Percentiles rank a stretch among this genome's conserved stretches.
These are phyloP conservation scores for Kwoniella newhampshirensis DNA, from an alignment of 768 basidiomycete genomes.

Conservation along the genomic window DNA sequence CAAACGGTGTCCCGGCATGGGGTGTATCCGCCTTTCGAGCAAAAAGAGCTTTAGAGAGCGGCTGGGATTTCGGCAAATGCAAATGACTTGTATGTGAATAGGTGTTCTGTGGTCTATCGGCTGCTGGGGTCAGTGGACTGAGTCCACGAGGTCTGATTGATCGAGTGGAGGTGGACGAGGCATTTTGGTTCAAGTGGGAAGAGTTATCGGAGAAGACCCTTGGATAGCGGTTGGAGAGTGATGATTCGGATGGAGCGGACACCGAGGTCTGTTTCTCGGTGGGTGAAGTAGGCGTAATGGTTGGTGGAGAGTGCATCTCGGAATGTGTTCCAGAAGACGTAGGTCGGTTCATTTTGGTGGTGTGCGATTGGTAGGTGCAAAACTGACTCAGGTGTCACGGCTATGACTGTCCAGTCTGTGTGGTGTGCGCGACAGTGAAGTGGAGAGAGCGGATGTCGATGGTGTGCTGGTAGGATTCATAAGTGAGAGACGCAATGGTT, in stretches of 20 bases:
- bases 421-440: too few species aligned
- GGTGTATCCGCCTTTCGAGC: slow-evolving; percentile 26
- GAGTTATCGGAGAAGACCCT: slow-evolving; percentile 10
- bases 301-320: slow-evolving; percentile 7
- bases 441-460: slow-evolving; percentile 2
- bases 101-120: not conserved
- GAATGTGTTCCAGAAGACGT: too few species aligned
- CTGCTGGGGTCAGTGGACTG: slow-evolving; percentile 1
- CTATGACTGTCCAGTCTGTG: too few species aligned
- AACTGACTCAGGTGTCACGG: too few species aligned
- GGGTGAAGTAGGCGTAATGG: not conserved
- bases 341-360: too few species aligned
- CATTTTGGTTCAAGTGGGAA: not conserved
- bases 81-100: not conserved
- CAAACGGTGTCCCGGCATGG: slow-evolving; percentile 26
- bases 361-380: too few species aligned
- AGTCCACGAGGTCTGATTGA: slow-evolving; percentile 8
- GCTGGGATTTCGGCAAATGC: slow-evolving; percentile 41
- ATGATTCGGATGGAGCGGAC: too few species aligned
- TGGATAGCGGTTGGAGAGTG: slow-evolving; percentile 12
- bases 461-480: too few species aligned
- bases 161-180: not conserved
- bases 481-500: too few species aligned
- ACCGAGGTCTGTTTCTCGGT: not conserved
- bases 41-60: slow-evolving; percentile 38